Base-by-base conservation (phyloP, 2,329 filamentous ascomycete species). In the Phaeophleospora eucalypticola region DNA sequence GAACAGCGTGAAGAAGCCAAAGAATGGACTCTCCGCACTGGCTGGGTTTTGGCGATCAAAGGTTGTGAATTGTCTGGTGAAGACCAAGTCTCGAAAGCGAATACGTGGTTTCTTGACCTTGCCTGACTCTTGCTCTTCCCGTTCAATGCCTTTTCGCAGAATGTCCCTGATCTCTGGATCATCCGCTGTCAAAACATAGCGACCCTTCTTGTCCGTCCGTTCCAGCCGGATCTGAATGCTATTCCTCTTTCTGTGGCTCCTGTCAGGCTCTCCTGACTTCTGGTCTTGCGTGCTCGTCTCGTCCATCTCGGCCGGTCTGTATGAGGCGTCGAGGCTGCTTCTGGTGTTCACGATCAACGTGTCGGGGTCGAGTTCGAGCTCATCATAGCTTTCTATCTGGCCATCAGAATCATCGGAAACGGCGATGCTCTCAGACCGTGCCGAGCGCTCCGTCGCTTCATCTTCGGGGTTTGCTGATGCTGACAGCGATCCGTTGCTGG, bases 1-100 rank as follows among this genome's bases (percentile, higher is more conserved):
- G 65, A 89, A 89, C 0, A 91, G 71, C 0, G 83, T 86, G 60
- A 87, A 89, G 69, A 90, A 90, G 21, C 87, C 87, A 62, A 86
- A 81, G 58, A 89, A 90, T 0, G 83, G 82, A 35, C 82, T 87
- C 39, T 83, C 81, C 3, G 78, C 76, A 2, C 80, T 78, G 1
- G 71, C 70, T 4, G 77, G 74, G 59, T 89, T 89, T 54, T 86
- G 81, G 9, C 83, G 76, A 65, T 90, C 86, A 63, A 90, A 89
- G 0, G 83, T 77, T 4, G 84, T 86, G 58, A 88, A 86, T 51
- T 84, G 82, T 18, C 79, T 74, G 0, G 84, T 88, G 61, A 89
- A 90, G 42, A 87, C 78, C 36, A 87, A 69, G 58, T 85, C 74
- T 45, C 74, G 65, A 36, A 77, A 68, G 12, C 66, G 66, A 24